Evolutionary conservation across 305 asterid genomes (phyloP).

Genomic region (Fraxinus greggii): DNA sequence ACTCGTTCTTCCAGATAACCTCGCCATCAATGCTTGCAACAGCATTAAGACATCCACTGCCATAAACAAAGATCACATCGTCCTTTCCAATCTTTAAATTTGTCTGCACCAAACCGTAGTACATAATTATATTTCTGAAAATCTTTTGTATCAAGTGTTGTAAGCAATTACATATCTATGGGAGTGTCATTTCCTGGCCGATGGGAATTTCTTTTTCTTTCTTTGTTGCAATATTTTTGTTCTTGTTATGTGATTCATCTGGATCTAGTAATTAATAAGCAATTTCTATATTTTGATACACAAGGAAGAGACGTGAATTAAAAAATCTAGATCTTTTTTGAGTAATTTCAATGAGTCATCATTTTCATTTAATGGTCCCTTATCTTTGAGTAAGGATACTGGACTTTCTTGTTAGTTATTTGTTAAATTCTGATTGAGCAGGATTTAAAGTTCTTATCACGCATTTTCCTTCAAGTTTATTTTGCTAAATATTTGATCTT

Average conservation of each 20-base stretch:
- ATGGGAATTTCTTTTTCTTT: background rate
- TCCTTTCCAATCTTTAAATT: slow-evolving; percentile 68
- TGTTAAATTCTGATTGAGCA: background rate
- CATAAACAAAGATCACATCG: slow-evolving; percentile 57
- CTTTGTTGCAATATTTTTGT: background rate
- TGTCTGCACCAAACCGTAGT: slow-evolving; percentile 45
- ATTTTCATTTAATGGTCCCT: background rate
- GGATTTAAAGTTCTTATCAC: background rate
- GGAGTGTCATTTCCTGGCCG: background rate
- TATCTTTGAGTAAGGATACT: background rate
- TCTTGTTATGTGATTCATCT: background rate
- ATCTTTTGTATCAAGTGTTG: background rate
- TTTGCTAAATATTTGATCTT: background rate
- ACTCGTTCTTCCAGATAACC: slow-evolving; percentile 78
- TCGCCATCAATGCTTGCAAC: slow-evolving; percentile 86
- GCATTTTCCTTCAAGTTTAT: background rate
- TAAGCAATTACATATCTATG: background rate
- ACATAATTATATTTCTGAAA: slow-evolving; percentile 12
- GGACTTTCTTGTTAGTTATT: background rate
- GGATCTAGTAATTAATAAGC: background rate
- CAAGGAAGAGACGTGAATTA: background rate
- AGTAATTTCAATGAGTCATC: background rate
- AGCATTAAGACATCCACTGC: slow-evolving; percentile 78
- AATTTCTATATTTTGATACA: background rate
- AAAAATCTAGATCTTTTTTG: background rate